Conservation (phyloP, 2,329 filamentous ascomycete genomes). For the Neonectria coccinea region DNA sequence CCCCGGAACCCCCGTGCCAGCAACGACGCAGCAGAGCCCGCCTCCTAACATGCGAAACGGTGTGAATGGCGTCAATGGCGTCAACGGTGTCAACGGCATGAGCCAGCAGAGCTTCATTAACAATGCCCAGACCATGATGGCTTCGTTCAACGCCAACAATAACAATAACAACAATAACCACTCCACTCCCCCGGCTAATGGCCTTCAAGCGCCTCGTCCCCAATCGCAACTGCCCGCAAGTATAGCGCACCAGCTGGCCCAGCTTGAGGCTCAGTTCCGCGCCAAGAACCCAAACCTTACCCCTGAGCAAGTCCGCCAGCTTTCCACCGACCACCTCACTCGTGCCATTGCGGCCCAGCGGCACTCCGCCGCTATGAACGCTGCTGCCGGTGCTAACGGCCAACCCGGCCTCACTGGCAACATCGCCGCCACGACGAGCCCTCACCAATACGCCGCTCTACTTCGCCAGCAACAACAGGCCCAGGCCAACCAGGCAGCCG, state of each 20-base stretch:
- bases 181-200: constrained; percentile 58
- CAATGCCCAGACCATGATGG: constrained; percentile 66
- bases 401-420: constrained; percentile 63
- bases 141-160: constrained; percentile 57
- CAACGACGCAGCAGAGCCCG: constrained; percentile 54
- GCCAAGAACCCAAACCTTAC: constrained; percentile 64
- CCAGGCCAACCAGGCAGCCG: constrained; percentile 50
- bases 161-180: constrained; percentile 57
- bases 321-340: constrained; percentile 64
- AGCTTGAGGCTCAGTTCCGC: constrained; percentile 65
- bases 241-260: constrained; percentile 61
- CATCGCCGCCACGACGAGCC: constrained; percentile 61
- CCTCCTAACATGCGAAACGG: constrained; percentile 57
- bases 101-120: constrained; percentile 66
- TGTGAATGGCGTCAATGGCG: constrained; percentile 15
- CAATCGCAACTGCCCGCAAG: constrained; percentile 59
- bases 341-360: constrained; percentile 61
- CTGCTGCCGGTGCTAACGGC: constrained; percentile 62
- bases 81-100: constrained; percentile 56
- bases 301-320: constrained; percentile 61
- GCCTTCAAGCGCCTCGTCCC: constrained; percentile 57
- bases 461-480: constrained; percentile 68
- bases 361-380: constrained; percentile 67
- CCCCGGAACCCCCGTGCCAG: constrained; percentile 50
- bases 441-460: constrained; percentile 70